These are phyloP conservation scores for Tremella fuciformis DNA, from an alignment of 768 basidiomycete genomes.

Conservation along the genomic window DNA sequence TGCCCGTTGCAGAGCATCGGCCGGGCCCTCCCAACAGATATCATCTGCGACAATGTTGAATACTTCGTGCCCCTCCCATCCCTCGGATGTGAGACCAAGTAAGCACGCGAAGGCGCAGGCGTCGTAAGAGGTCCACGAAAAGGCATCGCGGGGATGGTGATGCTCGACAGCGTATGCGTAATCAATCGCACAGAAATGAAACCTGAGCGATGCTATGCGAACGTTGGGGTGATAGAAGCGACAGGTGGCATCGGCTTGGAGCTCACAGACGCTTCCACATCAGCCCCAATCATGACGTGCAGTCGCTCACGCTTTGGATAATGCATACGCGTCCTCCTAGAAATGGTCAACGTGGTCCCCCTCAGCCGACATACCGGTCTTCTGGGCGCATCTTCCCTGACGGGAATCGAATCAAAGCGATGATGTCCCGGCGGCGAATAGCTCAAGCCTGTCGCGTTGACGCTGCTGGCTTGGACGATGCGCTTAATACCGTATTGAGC, in stretches of 20 bases:
- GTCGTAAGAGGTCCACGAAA: constrained; percentile 68
- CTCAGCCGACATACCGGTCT: constrained; percentile 21
- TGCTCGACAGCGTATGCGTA: constrained; percentile 50
- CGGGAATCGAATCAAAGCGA: constrained; percentile 33
- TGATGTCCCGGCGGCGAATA: constrained; percentile 28
- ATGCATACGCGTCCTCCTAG: constrained; percentile 34
- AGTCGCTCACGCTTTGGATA: constrained; percentile 26
- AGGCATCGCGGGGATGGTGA: constrained; percentile 52
- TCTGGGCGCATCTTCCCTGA: constrained; percentile 31
- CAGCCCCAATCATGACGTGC: too few species aligned
- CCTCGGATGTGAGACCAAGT: constrained; percentile 58
- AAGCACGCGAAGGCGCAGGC: constrained; percentile 66
- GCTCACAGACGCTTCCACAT: too few species aligned
- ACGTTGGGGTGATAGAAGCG: constrained; percentile 56
- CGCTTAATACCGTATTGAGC: constrained; percentile 32
- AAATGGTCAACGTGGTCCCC: neutral
- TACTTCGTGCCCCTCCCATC: constrained; percentile 58
- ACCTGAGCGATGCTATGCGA: constrained; percentile 67
- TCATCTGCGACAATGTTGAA: constrained; percentile 67
- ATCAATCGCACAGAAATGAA: constrained; percentile 52
- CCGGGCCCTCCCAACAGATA: constrained; percentile 57
- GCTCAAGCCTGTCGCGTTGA: constrained; percentile 40
- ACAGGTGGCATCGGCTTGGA: too few species aligned
- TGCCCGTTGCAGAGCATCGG: too few species aligned
- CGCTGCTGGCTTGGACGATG: constrained; percentile 44